phyloP scores from a whole-genome alignment of 106 monocot species.

The Dactylorhiza incarnata region DNA sequence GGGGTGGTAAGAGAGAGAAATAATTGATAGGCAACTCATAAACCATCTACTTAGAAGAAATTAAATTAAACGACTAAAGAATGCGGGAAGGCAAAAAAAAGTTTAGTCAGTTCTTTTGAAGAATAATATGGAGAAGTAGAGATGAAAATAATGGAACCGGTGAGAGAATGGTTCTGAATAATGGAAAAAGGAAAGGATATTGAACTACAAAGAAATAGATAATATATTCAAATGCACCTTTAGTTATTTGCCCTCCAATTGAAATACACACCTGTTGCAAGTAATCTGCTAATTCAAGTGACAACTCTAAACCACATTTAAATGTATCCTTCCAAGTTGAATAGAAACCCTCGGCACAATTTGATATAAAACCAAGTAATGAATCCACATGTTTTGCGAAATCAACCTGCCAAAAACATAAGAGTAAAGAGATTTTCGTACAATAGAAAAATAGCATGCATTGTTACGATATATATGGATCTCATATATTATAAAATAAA shows the following conservation, averaged over 20 bases:
- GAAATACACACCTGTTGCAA: conserved; percentile 37
- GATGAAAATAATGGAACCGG: neutral
- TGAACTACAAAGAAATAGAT: neutral
- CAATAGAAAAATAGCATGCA: conserved; percentile 1
- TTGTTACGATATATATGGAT: neutral
- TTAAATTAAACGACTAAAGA: neutral
- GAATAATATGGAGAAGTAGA: neutral
- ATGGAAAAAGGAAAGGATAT: neutral
- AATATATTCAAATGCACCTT: neutral
- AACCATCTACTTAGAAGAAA: neutral
- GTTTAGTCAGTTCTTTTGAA: neutral
- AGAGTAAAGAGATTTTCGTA: neutral
- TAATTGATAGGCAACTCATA: neutral
- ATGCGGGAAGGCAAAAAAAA: neutral
- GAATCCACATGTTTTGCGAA: conserved; percentile 24
- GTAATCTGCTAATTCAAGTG: conserved; percentile 12
- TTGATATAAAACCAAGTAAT: conserved; percentile 42
- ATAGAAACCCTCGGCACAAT: conserved; percentile 20
- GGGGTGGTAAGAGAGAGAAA: neutral
- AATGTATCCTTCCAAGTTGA: neutral
- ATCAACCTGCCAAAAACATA: conserved; percentile 37
- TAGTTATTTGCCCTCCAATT: neutral
- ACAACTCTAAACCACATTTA: conserved; percentile 15
- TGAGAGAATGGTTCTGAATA: neutral
- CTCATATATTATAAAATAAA: neutral